Conservation (phyloP, 495 filamentous ascomycete genomes). For the Penicillium herquei region DNA sequence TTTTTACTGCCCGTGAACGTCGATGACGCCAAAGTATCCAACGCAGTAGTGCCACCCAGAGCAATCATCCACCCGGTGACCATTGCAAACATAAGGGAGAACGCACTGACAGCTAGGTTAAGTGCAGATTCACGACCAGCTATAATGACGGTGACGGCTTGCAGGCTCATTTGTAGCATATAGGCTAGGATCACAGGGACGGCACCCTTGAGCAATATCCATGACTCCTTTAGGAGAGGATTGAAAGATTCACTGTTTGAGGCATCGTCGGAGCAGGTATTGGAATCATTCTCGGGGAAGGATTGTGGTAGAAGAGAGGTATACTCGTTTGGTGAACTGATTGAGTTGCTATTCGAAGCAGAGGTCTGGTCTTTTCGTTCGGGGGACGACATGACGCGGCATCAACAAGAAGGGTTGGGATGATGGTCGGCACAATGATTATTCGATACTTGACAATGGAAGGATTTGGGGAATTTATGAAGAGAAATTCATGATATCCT, state of each 20-base stretch:
- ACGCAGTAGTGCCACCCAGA: conserved; percentile 85
- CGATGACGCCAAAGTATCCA: conserved; percentile 84
- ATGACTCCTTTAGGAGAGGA: conserved; percentile 8
- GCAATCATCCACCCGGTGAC: conserved; percentile 88
- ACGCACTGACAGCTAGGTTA: conserved; percentile 78
- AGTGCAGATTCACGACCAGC: conserved; percentile 80
- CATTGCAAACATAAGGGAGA: conserved; percentile 94
- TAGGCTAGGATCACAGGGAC: conserved; percentile 88
- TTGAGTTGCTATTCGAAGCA: no score
- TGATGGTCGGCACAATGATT: no score
- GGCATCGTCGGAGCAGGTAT: background rate
- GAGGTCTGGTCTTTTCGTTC: no score
- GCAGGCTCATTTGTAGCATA: conserved; percentile 83
- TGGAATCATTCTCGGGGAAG: no score
- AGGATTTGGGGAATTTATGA: no score
- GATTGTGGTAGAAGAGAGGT: background rate
- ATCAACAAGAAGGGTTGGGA: no score
- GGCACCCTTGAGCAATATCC: conserved; percentile 64
- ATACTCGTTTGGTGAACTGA: background rate
- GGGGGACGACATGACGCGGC: no score
- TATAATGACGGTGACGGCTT: conserved; percentile 84
- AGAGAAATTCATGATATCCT: no score
- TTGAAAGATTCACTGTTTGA: background rate
- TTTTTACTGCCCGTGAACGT: conserved; percentile 84
- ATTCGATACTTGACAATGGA: no score